Base-by-base conservation (phyloP, 1,284 basidiomycete genomes). In the Tilletia setariae region DNA sequence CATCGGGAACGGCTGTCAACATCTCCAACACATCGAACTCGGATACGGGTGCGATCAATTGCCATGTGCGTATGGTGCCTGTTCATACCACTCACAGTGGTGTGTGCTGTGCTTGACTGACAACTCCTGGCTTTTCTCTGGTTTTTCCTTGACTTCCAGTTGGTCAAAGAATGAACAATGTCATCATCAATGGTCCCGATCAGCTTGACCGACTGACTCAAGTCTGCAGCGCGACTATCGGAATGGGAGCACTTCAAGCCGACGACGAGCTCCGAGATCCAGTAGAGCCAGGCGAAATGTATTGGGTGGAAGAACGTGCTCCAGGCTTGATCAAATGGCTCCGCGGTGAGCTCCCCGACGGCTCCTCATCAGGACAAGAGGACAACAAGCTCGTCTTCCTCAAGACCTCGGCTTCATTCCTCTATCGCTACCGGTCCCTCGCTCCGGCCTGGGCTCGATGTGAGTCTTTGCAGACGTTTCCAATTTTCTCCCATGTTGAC, bases 381-480 rank as follows among this genome's bases (percentile, higher is more conserved):
- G 51, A 53, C 28, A 53, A 53, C 51, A 53, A 53, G 6, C 51
- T 53, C 51, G 51, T 53, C 51, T 25, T 25, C 15, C 51, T 53
- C 21, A 53, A 53, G 51, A 53, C 51, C 1, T 23, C 16, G 2
- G 51, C 51, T 25, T 15, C 51, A 1, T 53, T 53, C 51, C 51
- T 53, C 6, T 53, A 53, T 15, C 51, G 21, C 0, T 28, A 53
- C 21, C 51, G 21, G 8, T 21, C 13, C 28, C 51, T 53, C 15
- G 11, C 28, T 7, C 51, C 51, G 2, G 51, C 51, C 7, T 53
- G 51, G 51, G 51, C 51, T 3, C 51, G 51, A n/a, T 53, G 35
- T 40, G 35, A 40, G 35, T 40, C 11, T 11, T 40, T 40, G 4
- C 35, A 6, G 35, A 40, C 35, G 6, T 6, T 40, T 40, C 35